Percentiles rank a stretch among this genome's conserved stretches.
phyloP scores from a whole-genome alignment of 1,284 basidiomycete species.

The Caloboletus inedulis region DNA sequence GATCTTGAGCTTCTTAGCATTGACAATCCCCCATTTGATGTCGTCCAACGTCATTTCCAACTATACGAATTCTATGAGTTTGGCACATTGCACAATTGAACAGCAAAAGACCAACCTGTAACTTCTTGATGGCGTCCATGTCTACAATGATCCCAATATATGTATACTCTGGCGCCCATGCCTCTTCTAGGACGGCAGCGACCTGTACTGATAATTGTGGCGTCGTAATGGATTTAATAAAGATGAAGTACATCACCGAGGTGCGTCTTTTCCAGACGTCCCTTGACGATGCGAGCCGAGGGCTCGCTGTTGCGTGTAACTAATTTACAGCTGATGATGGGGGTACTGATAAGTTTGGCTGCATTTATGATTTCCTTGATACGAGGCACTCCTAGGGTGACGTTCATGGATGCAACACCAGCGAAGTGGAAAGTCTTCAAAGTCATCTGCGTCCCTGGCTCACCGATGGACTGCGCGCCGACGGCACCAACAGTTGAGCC shows the following conservation, averaged over 20 bases:
- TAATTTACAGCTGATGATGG: constrained; percentile 96
- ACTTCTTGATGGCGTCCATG: constrained; percentile 81
- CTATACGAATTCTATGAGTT: constrained; percentile 36
- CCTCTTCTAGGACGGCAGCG: constrained; percentile 91
- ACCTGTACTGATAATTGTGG: constrained; percentile 47
- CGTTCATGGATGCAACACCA: constrained; percentile 99
- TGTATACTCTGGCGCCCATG: constrained; percentile 90
- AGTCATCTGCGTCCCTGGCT: constrained; percentile 99
- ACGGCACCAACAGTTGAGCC: constrained; percentile 98
- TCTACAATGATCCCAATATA: constrained; percentile 96
- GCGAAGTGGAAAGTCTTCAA: constrained; percentile 99
- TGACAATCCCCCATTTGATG: constrained; percentile 89
- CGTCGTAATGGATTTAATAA: background rate
- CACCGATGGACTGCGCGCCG: constrained; percentile 98
- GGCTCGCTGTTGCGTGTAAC: constrained; percentile 82
- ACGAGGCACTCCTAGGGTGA: constrained; percentile 97
- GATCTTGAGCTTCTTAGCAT: constrained; percentile 89
- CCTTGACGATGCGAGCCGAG: constrained; percentile 97
- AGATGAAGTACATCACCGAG: constrained; percentile 75
- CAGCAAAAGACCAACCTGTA: constrained; percentile 63
- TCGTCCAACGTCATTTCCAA: constrained; percentile 93
- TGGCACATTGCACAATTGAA: background rate
- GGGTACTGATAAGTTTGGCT: constrained; percentile 94
- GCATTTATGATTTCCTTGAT: constrained; percentile 99
- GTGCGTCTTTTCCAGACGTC: constrained; percentile 91